A percentile compares a stretch with the other conserved stretches of the same genome.
Evolutionary conservation across 345 rosid species (phyloP).

Genomic region (Populus euphratica): DNA sequence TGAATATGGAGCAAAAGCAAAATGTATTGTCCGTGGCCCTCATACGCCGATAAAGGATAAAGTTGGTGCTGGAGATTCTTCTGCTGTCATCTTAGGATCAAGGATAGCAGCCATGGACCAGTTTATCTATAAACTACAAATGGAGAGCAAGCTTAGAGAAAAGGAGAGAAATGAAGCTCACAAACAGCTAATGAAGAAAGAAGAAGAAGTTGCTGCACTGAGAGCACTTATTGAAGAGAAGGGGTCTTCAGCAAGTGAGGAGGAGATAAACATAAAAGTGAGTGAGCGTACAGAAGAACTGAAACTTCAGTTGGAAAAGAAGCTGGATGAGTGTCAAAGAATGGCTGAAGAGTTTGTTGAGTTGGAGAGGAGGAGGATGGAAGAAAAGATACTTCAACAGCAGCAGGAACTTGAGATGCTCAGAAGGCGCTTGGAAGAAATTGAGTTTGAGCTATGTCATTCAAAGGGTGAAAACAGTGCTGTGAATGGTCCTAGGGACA

Average conservation of each 20-base stretch:
- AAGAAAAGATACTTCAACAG: slow-evolving; percentile 80
- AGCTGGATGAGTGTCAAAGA: slow-evolving; percentile 72
- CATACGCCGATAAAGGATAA: slow-evolving; percentile 71
- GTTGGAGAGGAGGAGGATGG: slow-evolving; percentile 90
- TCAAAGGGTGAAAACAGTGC: slow-evolving; percentile 37
- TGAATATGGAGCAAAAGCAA: slow-evolving; percentile 97
- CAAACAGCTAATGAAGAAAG: slow-evolving; percentile 68
- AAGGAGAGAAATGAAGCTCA: slow-evolving; percentile 75
- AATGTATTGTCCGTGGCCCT: slow-evolving; percentile 86
- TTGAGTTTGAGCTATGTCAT: slow-evolving; percentile 50
- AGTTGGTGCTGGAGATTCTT: slow-evolving; percentile 54
- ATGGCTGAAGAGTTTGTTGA: slow-evolving; percentile 84
- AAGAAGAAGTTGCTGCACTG: slow-evolving; percentile 69
- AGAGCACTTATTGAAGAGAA: slow-evolving; percentile 51
- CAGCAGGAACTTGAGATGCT: slow-evolving; percentile 83
- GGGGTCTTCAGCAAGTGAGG: slow-evolving; percentile 52
- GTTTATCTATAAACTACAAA: slow-evolving; percentile 70
- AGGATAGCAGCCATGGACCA: slow-evolving; percentile 91
- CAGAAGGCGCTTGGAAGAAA: slow-evolving; percentile 71
- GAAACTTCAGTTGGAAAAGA: slow-evolving; percentile 62
- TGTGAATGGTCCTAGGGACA: slow-evolving; percentile 29
- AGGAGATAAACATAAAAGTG: slow-evolving; percentile 72
- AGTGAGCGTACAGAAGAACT: slow-evolving; percentile 50
- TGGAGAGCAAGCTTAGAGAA: slow-evolving; percentile 81
- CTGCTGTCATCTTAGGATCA: slow-evolving; percentile 58